Conservation (phyloP, 2,329 filamentous ascomycete genomes). For the Phyllosticta citribraziliensis region DNA sequence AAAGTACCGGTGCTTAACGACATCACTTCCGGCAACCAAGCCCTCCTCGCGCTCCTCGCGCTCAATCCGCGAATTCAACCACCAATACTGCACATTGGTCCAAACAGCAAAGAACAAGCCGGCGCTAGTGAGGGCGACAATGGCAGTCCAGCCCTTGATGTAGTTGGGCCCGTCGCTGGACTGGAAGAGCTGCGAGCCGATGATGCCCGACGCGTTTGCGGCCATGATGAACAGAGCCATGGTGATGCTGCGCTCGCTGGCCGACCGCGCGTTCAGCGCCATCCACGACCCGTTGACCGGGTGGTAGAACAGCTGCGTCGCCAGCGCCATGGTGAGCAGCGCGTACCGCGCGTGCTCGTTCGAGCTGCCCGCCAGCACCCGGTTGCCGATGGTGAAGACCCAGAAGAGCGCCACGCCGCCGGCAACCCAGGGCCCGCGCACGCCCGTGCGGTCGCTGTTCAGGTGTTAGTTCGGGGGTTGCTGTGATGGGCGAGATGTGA, state of each 20-base stretch:
- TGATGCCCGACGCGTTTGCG: conserved; percentile 15
- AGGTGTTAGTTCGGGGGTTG: not conserved
- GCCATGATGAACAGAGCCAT: conserved; percentile 17
- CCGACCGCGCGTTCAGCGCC: conserved; percentile 14
- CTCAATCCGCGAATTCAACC: conserved; percentile 10
- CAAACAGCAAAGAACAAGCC: conserved; percentile 7
- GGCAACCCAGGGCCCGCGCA: conserved; percentile 8
- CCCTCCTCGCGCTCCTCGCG: not conserved
- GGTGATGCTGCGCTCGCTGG: conserved; percentile 14
- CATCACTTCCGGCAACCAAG: not conserved
- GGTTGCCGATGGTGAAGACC: conserved; percentile 10
- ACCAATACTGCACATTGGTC: conserved; percentile 14
- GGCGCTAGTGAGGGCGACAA: conserved; percentile 9
- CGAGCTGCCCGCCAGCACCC: not conserved
- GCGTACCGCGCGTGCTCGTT: conserved; percentile 7
- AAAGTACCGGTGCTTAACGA: not conserved
- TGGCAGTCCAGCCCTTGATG: conserved; percentile 13
- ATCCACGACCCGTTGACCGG: conserved; percentile 16
- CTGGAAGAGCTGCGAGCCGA: conserved; percentile 16
- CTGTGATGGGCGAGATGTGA: not conserved
- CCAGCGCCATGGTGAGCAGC: conserved; percentile 9
- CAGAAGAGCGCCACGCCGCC: conserved; percentile 10
- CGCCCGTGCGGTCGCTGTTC: not conserved
- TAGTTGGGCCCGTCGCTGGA: conserved; percentile 12
- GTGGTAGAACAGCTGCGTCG: conserved; percentile 8